These are phyloP conservation scores for Luvunga scandens DNA, from an alignment of 345 rosid species.

Conservation along the genomic window DNA sequence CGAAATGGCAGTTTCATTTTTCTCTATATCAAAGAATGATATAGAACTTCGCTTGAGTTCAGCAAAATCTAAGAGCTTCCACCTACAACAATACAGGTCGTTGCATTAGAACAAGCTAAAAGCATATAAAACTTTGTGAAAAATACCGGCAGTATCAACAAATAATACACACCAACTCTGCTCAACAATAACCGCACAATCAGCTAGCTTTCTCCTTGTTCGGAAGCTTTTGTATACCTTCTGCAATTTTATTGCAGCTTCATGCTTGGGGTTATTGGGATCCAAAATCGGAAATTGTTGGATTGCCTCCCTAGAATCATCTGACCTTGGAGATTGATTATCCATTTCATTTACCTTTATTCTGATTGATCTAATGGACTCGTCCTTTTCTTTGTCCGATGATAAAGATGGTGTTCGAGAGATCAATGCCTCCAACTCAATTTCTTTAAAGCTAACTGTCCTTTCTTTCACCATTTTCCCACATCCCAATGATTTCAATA, in stretches of 20 bases:
- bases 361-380: background rate
- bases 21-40: constrained; percentile 84
- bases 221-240: constrained; percentile 94
- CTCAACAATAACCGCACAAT: constrained; percentile 87
- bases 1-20: constrained; percentile 89
- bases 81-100: constrained; percentile 41
- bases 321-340: constrained; percentile 17
- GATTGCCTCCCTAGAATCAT: constrained; percentile 5
- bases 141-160: background rate
- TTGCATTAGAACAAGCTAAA: constrained; percentile 22
- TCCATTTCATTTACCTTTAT: constrained; percentile 10
- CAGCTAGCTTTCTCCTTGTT: constrained; percentile 90
- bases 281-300: constrained; percentile 34
- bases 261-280: constrained; percentile 61
- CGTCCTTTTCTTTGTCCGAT: constrained; percentile 18
- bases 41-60: constrained; percentile 85
- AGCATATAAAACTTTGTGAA: background rate
- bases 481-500: constrained; percentile 63
- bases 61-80: constrained; percentile 88
- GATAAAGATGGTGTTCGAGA: constrained; percentile 30
- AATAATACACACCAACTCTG: constrained; percentile 68
- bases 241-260: constrained; percentile 83
- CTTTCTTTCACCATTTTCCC: constrained; percentile 75
- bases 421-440: constrained; percentile 50
- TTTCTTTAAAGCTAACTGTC: constrained; percentile 72